A percentile compares a stretch with the other conserved stretches of the same genome.
Evolutionary conservation across 164 flowering plant genomes (phyloP).

Genomic region (Magnolia sinica): DNA sequence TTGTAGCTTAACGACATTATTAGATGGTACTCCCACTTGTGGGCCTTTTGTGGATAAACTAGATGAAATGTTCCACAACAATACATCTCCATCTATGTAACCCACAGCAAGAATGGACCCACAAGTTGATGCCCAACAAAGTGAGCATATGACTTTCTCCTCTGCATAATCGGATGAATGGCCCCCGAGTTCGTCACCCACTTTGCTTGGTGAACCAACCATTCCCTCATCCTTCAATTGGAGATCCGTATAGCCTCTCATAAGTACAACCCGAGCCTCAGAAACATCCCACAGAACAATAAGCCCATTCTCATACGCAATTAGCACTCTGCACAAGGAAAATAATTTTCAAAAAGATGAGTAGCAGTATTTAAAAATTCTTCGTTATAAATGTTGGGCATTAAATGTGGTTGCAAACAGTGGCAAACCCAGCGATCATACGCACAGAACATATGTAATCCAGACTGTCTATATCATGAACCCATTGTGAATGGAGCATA

Average conservation of each 20-base stretch:
- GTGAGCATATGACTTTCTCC: conserved; percentile 86
- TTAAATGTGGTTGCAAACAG: neutral
- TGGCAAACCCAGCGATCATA: too few species aligned
- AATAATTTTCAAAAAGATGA: neutral
- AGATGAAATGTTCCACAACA: conserved; percentile 69
- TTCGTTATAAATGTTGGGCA: neutral
- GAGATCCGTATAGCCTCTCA: conserved; percentile 72
- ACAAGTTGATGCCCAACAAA: conserved; percentile 85
- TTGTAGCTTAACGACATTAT: conserved; percentile 69
- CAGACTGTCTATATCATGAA: neutral
- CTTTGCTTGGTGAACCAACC: conserved; percentile 30
- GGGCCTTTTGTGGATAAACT: conserved; percentile 34
- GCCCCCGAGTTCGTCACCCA: conserved; percentile 20
- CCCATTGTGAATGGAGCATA: neutral
- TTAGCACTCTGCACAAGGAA: conserved; percentile 58
- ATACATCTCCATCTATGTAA: conserved; percentile 86
- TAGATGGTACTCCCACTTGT: conserved; percentile 34
- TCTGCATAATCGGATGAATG: conserved; percentile 31
- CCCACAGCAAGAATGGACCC: conserved; percentile 89
- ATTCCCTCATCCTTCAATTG: conserved; percentile 43
- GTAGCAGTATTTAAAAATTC: neutral
- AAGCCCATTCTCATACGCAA: conserved; percentile 77
- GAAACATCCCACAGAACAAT: conserved; percentile 79
- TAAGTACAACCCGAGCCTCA: conserved; percentile 47
- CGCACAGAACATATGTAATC: too few species aligned